Evolutionary conservation across 2,329 filamentous ascomycete genomes (phyloP).

Genomic region (Byssoonygena ceratinophila): DNA sequence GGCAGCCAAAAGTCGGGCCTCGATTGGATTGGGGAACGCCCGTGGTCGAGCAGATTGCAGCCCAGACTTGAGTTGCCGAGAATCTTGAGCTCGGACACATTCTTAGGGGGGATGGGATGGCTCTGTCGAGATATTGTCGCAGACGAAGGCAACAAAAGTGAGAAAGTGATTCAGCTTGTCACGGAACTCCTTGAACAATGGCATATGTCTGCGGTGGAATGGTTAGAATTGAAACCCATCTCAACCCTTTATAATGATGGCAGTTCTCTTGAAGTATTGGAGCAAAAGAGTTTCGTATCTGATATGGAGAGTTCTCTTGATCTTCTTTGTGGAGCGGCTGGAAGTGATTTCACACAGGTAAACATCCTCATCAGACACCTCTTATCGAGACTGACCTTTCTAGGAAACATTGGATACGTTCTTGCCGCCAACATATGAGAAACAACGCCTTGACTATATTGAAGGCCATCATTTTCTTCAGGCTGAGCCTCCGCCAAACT

Average conservation of each 20-base stretch:
- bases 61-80: conserved; percentile 57
- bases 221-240: conserved; percentile 31
- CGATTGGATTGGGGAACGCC: conserved; percentile 76
- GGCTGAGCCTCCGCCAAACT: conserved; percentile 40
- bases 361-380: conserved; percentile 8
- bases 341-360: conserved; percentile 25
- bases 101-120: conserved; percentile 65
- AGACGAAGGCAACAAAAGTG: conserved; percentile 30
- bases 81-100: conserved; percentile 72
- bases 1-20: conserved; percentile 80
- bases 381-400: conserved; percentile 9
- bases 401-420: conserved; percentile 53
- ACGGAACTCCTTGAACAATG: conserved; percentile 58
- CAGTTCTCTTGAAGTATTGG: conserved; percentile 24
- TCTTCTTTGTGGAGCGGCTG: conserved; percentile 24
- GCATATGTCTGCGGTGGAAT: conserved; percentile 53
- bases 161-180: conserved; percentile 52
- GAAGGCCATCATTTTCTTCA: conserved; percentile 46
- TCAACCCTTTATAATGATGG: conserved; percentile 6
- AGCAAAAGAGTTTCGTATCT: conserved; percentile 23
- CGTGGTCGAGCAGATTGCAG: conserved; percentile 63
- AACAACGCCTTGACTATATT: conserved; percentile 45
- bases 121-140: conserved; percentile 51
- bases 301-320: conserved; percentile 32
- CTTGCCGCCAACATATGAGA: conserved; percentile 47